Evolutionary conservation across 306 rosid species (phyloP), one percentile per base, ranked within the genome.

Genomic region (Malus asiatica): DNA sequence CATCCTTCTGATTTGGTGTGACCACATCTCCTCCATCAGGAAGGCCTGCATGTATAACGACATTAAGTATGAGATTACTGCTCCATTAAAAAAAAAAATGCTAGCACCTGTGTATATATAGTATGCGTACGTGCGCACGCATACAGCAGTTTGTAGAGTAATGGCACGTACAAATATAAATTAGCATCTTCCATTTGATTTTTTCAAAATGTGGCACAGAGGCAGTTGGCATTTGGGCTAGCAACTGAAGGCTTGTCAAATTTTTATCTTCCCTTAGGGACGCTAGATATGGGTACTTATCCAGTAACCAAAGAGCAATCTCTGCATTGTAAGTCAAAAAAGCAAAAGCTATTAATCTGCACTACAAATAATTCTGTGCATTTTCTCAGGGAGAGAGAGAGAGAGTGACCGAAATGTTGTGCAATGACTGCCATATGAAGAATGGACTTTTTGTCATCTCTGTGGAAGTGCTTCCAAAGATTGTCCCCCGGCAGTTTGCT

Each of bases 221-320:
- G 51, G 78, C 75, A n/a, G 2, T 38, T 2, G 83, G 83, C 83
- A 79, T 79, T 22, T 73, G 75, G 38, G 83, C 70, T 11, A 79
- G 51, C 58, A 79, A 22, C 27, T 73, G 68, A 18, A 79, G 77
- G 74, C 68, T 48, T 13, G 82, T 35, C 38, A 33, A 8, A 0
- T 42, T 46, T 1, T 19, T 1, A 63, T 14, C 14, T 2, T 78
- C 59, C 48, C 2, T 53, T 35, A 38, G 32, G 16, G 66, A 23
- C 40, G 57, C 45, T 19, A 73, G 73, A 10, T 52, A 52, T 4
- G 46, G 12, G 40, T 79, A 72, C 12, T 72, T 38, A 19, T 46
- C n/a, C 16, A 42, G 30, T 33, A 79, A 60, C 70, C 60, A 66
- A 22, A 79, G 33, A 18, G 72, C 74, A 44, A 72, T 72, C 2